These are phyloP conservation scores for Aegle marmelos DNA, from an alignment of 345 rosid genomes.

Conservation along the genomic window DNA sequence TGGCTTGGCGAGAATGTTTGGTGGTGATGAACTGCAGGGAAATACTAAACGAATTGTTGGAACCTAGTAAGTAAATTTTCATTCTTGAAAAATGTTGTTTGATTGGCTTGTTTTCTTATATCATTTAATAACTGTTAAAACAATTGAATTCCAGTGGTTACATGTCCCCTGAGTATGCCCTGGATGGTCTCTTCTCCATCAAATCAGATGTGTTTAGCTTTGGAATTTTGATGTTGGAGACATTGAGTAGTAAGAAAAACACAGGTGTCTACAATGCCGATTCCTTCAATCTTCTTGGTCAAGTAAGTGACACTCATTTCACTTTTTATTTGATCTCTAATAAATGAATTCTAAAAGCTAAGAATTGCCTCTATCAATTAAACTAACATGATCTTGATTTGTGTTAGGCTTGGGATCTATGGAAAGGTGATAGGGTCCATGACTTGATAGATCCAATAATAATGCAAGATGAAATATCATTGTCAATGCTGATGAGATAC, in stretches of 20 bases:
- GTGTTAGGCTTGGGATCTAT: neutral
- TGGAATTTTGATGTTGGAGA: conserved; percentile 31
- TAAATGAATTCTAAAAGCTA: too few relatives aligned
- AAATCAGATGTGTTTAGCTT: conserved; percentile 14
- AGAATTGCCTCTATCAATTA: neutral
- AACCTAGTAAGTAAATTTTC: conserved; percentile 37
- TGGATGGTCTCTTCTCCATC: neutral
- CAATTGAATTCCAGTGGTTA: conserved; percentile 30
- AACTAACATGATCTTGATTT: neutral
- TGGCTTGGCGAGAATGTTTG: conserved; percentile 52
- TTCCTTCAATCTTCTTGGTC: conserved; percentile 23
- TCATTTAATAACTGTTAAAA: neutral
- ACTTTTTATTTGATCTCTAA: neutral
- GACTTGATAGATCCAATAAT: neutral
- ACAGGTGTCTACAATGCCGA: conserved; percentile 36
- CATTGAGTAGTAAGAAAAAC: conserved; percentile 40
- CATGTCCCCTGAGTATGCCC: conserved; percentile 35
- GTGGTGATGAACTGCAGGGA: conserved; percentile 33
- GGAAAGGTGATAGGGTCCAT: neutral
- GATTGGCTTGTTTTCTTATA: neutral
- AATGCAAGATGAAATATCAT: neutral
- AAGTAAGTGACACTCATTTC: neutral
- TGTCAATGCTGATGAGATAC: neutral
- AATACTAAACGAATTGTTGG: conserved; percentile 43
- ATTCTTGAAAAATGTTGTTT: neutral